Base-by-base conservation (phyloP, 1,284 basidiomycete genomes). In the Volvariella volvacea region DNA sequence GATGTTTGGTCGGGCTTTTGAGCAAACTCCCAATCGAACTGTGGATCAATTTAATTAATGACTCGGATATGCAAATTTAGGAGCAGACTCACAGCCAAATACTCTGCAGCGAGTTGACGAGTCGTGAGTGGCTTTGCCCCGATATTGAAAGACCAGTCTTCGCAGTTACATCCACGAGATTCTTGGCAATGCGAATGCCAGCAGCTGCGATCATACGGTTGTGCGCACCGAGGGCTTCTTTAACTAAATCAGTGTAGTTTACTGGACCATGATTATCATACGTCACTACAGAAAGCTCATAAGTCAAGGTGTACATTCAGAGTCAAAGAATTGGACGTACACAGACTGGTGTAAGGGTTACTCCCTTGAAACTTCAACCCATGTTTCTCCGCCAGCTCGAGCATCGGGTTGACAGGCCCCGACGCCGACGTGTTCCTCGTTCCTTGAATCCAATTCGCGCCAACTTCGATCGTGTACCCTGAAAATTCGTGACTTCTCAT, bases 391-490 rank as follows among this genome's bases (percentile, higher is more conserved):
- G 78, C 78, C 34, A 87, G 63, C n/a, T 61, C 62, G 55, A 72
- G 74, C 8, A 84, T 77, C 2, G 82, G 82, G 56, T 85, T 85
- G 7, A 65, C 64, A 22, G 70, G 66, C 8, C 78, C 78, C 42
- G 66, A 55, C 2, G 65, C 71, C 12, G n/a, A n/a, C n/a, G 25
- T 12, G 0, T 46, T 49, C 30, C 77, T 74, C 2, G 78, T 79
- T 6, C 84, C 83, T 53, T 86, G 81, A 31, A 87, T 69, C 83
- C 84, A 87, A 54, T 83, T 83, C 14, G 81, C 74, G 16, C 84
- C 83, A 6, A 74, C 58, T 56, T 87, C 83, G 22, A 86, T 60
- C 0, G 67, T 68, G 44, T 65, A 63, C 15, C 68, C 59, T 22
- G 70, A 76, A 45, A 83, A 73, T 0, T 55, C 44, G 33, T 63